phyloP scores from a whole-genome alignment of 2,329 filamentous ascomycete species.

The Colletotrichum lini region DNA sequence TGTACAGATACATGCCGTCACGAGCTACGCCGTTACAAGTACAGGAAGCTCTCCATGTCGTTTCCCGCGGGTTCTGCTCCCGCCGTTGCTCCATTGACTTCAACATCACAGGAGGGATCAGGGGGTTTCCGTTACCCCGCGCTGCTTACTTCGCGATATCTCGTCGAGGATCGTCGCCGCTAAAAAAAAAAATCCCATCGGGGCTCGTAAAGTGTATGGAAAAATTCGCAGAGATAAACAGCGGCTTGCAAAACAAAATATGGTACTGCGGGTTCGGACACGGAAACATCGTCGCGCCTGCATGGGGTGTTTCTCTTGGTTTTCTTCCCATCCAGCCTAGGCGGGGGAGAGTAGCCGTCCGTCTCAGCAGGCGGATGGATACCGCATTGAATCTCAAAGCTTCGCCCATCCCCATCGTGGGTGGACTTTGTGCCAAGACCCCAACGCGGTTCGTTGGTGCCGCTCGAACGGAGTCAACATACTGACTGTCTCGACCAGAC shows the following conservation, averaged over 20 bases:
- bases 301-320: constrained; percentile 11
- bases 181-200: neutral
- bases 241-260: constrained; percentile 8
- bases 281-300: constrained; percentile 24
- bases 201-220: neutral
- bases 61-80: no score
- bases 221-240: constrained; percentile 20
- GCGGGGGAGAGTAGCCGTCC: neutral
- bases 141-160: constrained; percentile 21
- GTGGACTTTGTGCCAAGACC: neutral
- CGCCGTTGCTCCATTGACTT: neutral
- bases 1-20: neutral
- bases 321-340: neutral
- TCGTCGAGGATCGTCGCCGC: neutral
- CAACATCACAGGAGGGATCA: neutral
- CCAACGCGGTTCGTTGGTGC: neutral
- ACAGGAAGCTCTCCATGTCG: no score
- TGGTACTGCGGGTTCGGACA: constrained; percentile 14
- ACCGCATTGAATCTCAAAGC: neutral
- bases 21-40: no score
- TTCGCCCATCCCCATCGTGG: constrained; percentile 10
- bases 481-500: neutral
- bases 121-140: neutral
- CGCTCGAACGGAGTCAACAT: neutral
- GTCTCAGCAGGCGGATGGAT: no score